Conservation (phyloP, 176 grass and related monocot genomes). For the Triticum urartu region DNA sequence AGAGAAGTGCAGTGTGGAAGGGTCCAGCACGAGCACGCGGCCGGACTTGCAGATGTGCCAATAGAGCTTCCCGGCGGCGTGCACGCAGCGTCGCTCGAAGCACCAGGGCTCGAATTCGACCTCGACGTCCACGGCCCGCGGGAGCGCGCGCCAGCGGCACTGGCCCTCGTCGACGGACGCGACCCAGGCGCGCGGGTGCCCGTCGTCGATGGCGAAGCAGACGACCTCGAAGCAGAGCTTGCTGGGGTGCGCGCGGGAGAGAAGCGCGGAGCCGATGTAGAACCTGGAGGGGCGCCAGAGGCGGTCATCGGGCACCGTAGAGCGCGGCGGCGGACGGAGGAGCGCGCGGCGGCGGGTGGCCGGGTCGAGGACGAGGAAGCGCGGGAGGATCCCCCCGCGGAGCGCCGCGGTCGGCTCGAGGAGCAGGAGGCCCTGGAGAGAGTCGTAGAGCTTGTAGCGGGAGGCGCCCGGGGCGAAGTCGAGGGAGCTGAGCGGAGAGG, state of each 20-base stretch:
- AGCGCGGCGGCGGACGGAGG: not conserved
- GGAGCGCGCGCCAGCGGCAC: constrained; percentile 17
- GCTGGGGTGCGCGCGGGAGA: constrained; percentile 12
- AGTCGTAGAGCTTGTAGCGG: not conserved
- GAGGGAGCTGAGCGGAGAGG: constrained; percentile 8
- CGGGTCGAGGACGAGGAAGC: constrained; percentile 16
- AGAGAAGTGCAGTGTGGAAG: not conserved
- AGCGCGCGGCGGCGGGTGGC: not conserved
- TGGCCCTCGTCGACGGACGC: not conserved
- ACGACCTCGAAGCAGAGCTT: constrained; percentile 22
- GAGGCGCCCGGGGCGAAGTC: not conserved
- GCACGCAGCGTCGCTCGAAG: not conserved
- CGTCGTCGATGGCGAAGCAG: constrained; percentile 23
- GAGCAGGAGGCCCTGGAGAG: constrained; percentile 26
- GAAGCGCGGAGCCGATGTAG: not conserved
- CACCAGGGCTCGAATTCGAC: not conserved
- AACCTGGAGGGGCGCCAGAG: not conserved
- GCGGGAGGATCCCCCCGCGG: not conserved
- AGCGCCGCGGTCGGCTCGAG: not conserved
- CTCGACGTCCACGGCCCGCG: not conserved
- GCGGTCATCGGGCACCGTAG: not conserved
- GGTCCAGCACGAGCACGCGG: constrained; percentile 12
- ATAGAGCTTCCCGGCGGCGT: constrained; percentile 3
- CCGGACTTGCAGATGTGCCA: constrained; percentile 11
- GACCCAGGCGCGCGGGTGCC: not conserved